phyloP scores from a whole-genome alignment of 1,284 basidiomycete genomes.

The Wolfiporia cocos region DNA sequence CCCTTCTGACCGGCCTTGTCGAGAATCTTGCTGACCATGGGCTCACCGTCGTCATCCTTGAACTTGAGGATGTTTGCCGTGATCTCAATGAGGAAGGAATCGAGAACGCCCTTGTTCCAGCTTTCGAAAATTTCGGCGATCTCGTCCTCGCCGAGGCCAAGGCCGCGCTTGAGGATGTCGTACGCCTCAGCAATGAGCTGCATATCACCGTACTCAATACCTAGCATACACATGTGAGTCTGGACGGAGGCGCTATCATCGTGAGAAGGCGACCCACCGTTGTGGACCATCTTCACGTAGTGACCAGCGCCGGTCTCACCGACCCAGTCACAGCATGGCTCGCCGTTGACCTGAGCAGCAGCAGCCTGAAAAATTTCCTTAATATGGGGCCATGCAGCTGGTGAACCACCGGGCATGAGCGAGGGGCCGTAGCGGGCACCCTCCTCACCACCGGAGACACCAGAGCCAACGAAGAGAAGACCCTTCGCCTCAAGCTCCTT shows the following conservation, averaged over 20 bases:
- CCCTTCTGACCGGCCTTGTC: slow-evolving; percentile 98
- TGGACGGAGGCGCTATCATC: slow-evolving; percentile 7
- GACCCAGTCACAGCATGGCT: slow-evolving; percentile 99
- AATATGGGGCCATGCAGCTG: slow-evolving; percentile 93
- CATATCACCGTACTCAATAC: slow-evolving; percentile 99
- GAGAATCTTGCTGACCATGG: slow-evolving; percentile 91
- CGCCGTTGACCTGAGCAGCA: slow-evolving; percentile 91
- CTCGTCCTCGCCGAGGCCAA: slow-evolving; percentile 80
- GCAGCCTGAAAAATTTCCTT: slow-evolving; percentile 99
- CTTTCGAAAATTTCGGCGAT: slow-evolving; percentile 85
- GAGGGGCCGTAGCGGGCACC: slow-evolving; percentile 97
- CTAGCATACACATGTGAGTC: slow-evolving; percentile 31
- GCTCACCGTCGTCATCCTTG: slow-evolving; percentile 93
- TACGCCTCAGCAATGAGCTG: slow-evolving; percentile 98
- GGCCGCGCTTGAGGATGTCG: slow-evolving; percentile 96
- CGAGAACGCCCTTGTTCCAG: slow-evolving; percentile 99
- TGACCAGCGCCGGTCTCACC: slow-evolving; percentile 92
- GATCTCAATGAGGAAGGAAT: slow-evolving; percentile 99
- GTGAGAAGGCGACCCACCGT: slow-evolving; percentile 52
- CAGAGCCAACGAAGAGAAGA: slow-evolving; percentile 95
- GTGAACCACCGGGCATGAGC: slow-evolving; percentile 97
- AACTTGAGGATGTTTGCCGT: slow-evolving; percentile 93
- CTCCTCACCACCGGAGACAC: slow-evolving; percentile 99
- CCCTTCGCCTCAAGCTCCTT: slow-evolving; percentile 94
- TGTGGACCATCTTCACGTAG: slow-evolving; percentile 99